Base-by-base conservation (phyloP, 225 moss, liverwort and hornwort species). In the Antitrichia curtipendula region DNA sequence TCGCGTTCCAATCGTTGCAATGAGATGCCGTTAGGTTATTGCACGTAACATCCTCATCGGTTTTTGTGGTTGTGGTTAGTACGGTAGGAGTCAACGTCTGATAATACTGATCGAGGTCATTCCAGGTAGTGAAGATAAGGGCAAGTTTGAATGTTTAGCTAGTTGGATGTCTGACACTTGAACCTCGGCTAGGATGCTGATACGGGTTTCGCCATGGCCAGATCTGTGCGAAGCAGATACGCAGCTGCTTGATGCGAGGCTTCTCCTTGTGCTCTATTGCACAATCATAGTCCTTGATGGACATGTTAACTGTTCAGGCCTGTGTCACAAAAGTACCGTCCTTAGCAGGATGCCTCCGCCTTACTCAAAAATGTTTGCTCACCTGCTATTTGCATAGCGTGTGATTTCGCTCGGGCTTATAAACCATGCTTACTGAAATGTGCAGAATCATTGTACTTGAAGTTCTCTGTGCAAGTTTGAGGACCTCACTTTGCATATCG, bases 391-490 rank as follows among this genome's bases (percentile, higher is more conserved):
- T 74, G 64, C 50, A 40, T 64, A 84, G n/a, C 40, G 54, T 86
- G 83, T 90, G 80, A 57, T 87, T 90, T 90, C 43, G 36, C 53
- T 69, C 81, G 75, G 88, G 61, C 76, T 90, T 61, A 75, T 53
- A 36, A 75, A 78, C 43, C 82, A 56, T 82, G 62, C 78, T 24
- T 82, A 49, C 70, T 86, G 85, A 75, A 47, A 61, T 85, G 86
- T 82, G 86, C 89, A 94, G 91, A 91, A 81, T 86, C 66, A 88
- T 50, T 68, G 87, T 75, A 83, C 70, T 83, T 82, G 86, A 82
- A 85, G 73, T 31, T 70, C 85, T 56, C 82, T 92, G 74, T 87
- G 87, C 88, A 92, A 86, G 80, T 91, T 94, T 75, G 87, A 85
- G 70, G 87, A 91, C 71, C 74, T 90, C 34, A 87, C 78, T 54